phyloP scores from a whole-genome alignment of 2,329 filamentous ascomycete genomes.

The Ampelomyces quisqualis region DNA sequence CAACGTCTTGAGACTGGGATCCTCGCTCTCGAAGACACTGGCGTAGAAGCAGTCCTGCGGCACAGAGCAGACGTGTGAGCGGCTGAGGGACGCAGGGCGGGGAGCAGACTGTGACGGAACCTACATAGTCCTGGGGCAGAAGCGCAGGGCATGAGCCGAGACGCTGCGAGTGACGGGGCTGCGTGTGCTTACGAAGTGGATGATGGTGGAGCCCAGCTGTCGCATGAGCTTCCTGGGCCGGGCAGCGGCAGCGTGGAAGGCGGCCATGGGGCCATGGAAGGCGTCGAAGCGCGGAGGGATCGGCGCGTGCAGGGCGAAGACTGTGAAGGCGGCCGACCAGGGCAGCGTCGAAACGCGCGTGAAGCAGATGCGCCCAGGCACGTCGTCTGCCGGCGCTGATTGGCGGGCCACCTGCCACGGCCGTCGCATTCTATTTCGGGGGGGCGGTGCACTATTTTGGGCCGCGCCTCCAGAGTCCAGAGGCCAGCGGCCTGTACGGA shows the following conservation, averaged over 20 bases:
- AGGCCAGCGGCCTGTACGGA: too few relatives aligned
- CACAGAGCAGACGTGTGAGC: slow-evolving; percentile 6
- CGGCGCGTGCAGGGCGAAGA: not conserved
- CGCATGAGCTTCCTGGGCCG: slow-evolving; percentile 26
- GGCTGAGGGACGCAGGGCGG: slow-evolving; percentile 4
- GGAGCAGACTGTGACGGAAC: slow-evolving; percentile 9
- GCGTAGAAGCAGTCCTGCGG: slow-evolving; percentile 87
- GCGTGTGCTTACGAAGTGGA: slow-evolving; percentile 71
- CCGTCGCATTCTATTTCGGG: not conserved
- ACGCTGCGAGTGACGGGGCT: too few relatives aligned
- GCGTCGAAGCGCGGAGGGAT: slow-evolving; percentile 3
- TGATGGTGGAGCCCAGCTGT: slow-evolving; percentile 59
- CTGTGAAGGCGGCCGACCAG: too few relatives aligned
- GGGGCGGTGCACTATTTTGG: slow-evolving; percentile 2
- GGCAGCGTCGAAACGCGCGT: slow-evolving; percentile 5
- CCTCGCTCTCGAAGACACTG: slow-evolving; percentile 80
- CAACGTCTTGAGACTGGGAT: slow-evolving; percentile 68
- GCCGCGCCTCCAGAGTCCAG: not conserved
- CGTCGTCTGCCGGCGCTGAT: not conserved
- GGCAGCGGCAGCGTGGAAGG: slow-evolving; percentile 1
- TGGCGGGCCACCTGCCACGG: too few relatives aligned
- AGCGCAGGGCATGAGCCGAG: too few relatives aligned
- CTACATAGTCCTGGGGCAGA: slow-evolving; percentile 43
- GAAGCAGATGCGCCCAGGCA: slow-evolving; percentile 4
- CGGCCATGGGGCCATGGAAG: not conserved